Base-by-base conservation (phyloP, 371 early-diverging fungal species). In the Blastocladiella emersonii region DNA sequence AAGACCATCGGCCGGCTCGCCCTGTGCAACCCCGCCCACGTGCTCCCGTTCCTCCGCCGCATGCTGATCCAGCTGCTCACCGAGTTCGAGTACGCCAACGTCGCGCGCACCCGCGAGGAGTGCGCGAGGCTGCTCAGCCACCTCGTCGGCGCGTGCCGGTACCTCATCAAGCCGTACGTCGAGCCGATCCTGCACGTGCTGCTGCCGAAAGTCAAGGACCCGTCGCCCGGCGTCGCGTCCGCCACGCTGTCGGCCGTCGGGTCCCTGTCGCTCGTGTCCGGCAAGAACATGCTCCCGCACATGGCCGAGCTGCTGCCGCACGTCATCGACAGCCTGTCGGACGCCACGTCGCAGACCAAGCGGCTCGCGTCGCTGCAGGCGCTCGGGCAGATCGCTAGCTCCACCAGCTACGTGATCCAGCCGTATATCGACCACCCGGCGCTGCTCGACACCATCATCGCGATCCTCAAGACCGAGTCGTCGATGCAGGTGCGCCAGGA, bases 371-470 rank as follows among this genome's bases (percentile, higher is more conserved):
- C 95, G 7, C 70, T 98, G 48, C 83, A 82, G 63, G 87, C 93
- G 0, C 73, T 95, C 5, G 88, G 93, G 0, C 91, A 87, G 71
- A 72, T 95, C 2, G 84, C 89, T 1, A 83, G 86, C 61, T 88
- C 84, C 57, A 92, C 95, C 23, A 91, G 93, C 0, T 87, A 86
- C 74, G 95, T 92, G 5, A 88, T 95, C 61, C 85, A 91, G 48
- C 95, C 98, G 4, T 95, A 93, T 65, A 72, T 83, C 62, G 87
- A 90, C 66, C 92, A 93, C 65, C 95, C 98, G 8, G 79, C 81
- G 27, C 75, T 98, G 35, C 78, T 95, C 39, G 79, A 83, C 62
- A 81, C 87, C 12, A 71, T 95, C 41, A 85, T 92, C 49, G 75
- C 72, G 21, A 90, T 95, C 48, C 73, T 98, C 63, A 0, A 78